Evolutionary conservation across 2,329 filamentous ascomycete genomes (phyloP).

Genomic region (Plectosphaerella plurivora): DNA sequence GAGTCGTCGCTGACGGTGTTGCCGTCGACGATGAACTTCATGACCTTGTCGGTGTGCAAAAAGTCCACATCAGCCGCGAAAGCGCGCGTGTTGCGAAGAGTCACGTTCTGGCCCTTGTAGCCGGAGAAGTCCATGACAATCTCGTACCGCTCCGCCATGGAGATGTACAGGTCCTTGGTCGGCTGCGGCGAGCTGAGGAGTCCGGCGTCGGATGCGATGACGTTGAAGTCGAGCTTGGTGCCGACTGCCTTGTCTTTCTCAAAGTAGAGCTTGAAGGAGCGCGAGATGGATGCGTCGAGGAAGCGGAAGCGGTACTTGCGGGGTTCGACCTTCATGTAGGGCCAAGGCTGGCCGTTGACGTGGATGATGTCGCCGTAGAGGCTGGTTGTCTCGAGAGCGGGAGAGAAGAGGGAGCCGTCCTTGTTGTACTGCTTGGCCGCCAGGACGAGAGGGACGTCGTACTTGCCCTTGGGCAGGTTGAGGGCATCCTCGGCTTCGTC

Average conservation of each 20-base stretch:
- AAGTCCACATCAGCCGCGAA: constrained; percentile 43
- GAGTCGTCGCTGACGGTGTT: constrained; percentile 29
- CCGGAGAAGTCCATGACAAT: constrained; percentile 50
- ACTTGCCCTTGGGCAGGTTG: constrained; percentile 40
- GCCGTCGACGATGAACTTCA: constrained; percentile 45
- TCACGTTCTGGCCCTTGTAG: constrained; percentile 43
- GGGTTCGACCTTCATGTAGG: constrained; percentile 52
- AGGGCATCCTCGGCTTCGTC: constrained; percentile 44
- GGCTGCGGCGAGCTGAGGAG: constrained; percentile 40
- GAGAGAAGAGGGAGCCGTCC: constrained; percentile 43
- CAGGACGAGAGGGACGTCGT: constrained; percentile 49
- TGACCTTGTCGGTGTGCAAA: constrained; percentile 44
- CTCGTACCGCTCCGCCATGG: constrained; percentile 55
- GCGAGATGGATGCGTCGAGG: constrained; percentile 43
- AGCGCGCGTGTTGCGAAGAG: constrained; percentile 27
- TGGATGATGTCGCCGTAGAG: constrained; percentile 51
- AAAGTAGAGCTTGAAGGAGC: constrained; percentile 41
- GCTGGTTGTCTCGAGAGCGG: constrained; percentile 32
- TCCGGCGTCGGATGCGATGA: constrained; percentile 51
- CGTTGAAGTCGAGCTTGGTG: constrained; percentile 39
- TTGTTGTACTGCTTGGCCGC: constrained; percentile 45
- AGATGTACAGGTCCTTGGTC: constrained; percentile 34
- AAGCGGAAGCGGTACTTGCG: constrained; percentile 56
- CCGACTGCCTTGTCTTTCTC: constrained; percentile 12
- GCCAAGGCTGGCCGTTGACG: constrained; percentile 57